Conservation (phyloP, 2,329 filamentous ascomycete genomes). For the Penicillium sp. region DNA sequence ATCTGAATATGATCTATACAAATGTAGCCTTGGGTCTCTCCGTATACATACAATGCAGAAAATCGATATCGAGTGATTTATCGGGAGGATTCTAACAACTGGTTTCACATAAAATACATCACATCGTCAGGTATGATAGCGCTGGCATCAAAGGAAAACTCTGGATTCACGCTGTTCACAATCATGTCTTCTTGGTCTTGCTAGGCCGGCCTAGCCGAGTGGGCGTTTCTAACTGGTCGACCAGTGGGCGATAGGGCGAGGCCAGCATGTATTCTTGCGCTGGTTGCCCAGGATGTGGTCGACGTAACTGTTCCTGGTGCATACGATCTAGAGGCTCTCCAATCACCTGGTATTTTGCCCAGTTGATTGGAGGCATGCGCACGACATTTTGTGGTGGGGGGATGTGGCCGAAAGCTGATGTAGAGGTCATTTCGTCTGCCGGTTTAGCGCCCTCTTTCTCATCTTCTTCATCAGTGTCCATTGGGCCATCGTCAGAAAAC, state of each 20-base stretch:
- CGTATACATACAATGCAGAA: too few species aligned
- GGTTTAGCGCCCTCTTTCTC: slow-evolving; percentile 22
- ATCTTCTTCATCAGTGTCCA: slow-evolving; percentile 37
- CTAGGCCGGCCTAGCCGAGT: slow-evolving; percentile 29
- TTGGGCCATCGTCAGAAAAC: slow-evolving; percentile 38
- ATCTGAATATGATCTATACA: too few species aligned
- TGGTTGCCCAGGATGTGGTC: slow-evolving; percentile 52
- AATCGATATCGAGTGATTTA: slow-evolving; percentile 4
- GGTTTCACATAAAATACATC: slow-evolving; percentile 21
- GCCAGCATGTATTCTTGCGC: slow-evolving; percentile 54
- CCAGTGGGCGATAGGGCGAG: slow-evolving; percentile 59
- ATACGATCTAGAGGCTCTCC: slow-evolving; percentile 80
- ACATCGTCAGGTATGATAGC: slow-evolving; percentile 18
- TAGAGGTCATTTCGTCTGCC: slow-evolving; percentile 5
- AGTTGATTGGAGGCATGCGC: slow-evolving; percentile 85
- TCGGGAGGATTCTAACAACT: slow-evolving; percentile 6
- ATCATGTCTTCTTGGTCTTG: slow-evolving; percentile 37
- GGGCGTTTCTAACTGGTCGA: slow-evolving; percentile 49
- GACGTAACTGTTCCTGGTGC: slow-evolving; percentile 71
- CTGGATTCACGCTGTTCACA: background rate
- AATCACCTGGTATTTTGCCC: slow-evolving; percentile 89
- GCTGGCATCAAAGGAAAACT: slow-evolving; percentile 12
- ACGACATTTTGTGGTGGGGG: slow-evolving; percentile 79
- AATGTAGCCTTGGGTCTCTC: too few species aligned
- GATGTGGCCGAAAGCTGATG: slow-evolving; percentile 58